Evolutionary conservation across 2,329 filamentous ascomycete genomes (phyloP).

Genomic region (Sordariomycetes sp.): DNA sequence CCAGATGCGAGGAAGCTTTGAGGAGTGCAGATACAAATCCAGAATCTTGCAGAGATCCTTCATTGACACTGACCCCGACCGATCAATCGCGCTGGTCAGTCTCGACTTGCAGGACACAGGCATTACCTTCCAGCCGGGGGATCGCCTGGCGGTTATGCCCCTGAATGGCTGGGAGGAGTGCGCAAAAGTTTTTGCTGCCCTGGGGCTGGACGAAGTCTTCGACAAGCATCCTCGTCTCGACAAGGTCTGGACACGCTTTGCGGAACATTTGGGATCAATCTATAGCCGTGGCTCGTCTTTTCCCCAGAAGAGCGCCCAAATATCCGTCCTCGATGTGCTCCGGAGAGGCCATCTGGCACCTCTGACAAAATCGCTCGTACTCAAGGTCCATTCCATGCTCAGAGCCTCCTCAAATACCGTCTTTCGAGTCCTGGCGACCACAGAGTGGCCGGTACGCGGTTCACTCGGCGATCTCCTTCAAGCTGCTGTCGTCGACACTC

Average conservation of each 20-base stretch:
- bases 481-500: slow-evolving; percentile 35
- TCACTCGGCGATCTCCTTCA: slow-evolving; percentile 41
- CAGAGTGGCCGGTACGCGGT: slow-evolving; percentile 41
- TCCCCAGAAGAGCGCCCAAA: slow-evolving; percentile 22
- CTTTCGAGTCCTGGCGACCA: slow-evolving; percentile 36
- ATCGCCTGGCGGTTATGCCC: slow-evolving; percentile 44
- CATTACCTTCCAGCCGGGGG: slow-evolving; percentile 43
- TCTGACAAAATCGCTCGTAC: slow-evolving; percentile 39
- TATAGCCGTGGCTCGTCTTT: slow-evolving; percentile 8
- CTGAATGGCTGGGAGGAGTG: slow-evolving; percentile 45
- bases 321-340: slow-evolving; percentile 39
- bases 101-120: slow-evolving; percentile 43
- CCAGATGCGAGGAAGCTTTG: slow-evolving; percentile 44
- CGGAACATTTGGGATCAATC: slow-evolving; percentile 25
- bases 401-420: slow-evolving; percentile 39
- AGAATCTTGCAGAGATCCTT: slow-evolving; percentile 32
- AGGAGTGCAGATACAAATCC: slow-evolving; percentile 41
- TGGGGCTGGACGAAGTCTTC: slow-evolving; percentile 37
- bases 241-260: slow-evolving; percentile 35
- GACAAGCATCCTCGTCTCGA: slow-evolving; percentile 28
- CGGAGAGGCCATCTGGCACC: slow-evolving; percentile 41
- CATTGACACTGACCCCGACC: slow-evolving; percentile 34
- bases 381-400: slow-evolving; percentile 37
- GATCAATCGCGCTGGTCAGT: slow-evolving; percentile 38
- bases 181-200: slow-evolving; percentile 41